phyloP scores from a whole-genome alignment of 177 flowering plant genomes.

The Tripterygium wilfordii region DNA sequence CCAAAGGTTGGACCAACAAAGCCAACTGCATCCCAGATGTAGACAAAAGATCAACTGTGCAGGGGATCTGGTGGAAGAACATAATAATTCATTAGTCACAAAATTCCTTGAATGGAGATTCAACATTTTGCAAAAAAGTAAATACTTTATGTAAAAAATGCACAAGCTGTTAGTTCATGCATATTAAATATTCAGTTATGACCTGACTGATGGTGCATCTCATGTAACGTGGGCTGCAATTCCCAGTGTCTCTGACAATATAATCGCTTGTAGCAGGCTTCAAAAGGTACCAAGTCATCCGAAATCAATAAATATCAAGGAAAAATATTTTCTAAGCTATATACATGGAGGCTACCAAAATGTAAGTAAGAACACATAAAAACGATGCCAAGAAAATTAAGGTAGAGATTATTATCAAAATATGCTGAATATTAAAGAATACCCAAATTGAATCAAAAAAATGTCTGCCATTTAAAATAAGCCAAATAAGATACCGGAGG shows the following conservation, averaged over 20 bases:
- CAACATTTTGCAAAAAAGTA: neutral
- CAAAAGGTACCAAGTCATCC: constrained; percentile 11
- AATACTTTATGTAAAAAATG: neutral
- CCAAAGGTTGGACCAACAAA: constrained; percentile 91
- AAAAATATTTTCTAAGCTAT: neutral
- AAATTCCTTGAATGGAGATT: no score
- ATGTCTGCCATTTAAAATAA: no score
- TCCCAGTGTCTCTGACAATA: constrained; percentile 83
- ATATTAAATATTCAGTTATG: neutral
- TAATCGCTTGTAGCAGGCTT: constrained; percentile 91
- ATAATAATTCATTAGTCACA: constrained; percentile 6
- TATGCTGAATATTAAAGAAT: no score
- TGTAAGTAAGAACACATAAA: neutral
- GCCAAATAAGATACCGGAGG: constrained; percentile 96
- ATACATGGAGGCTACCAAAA: neutral
- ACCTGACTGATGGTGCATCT: constrained; percentile 96
- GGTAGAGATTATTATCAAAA: neutral
- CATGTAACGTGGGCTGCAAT: constrained; percentile 98
- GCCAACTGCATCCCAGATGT: constrained; percentile 96
- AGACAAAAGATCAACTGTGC: constrained; percentile 75
- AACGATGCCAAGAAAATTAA: neutral
- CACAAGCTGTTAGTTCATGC: neutral
- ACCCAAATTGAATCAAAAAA: no score
- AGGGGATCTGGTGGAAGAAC: constrained; percentile 63
- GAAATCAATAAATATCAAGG: neutral